Base-by-base conservation (phyloP, 768 basidiomycete species). In the Hygrocybe punicea region DNA sequence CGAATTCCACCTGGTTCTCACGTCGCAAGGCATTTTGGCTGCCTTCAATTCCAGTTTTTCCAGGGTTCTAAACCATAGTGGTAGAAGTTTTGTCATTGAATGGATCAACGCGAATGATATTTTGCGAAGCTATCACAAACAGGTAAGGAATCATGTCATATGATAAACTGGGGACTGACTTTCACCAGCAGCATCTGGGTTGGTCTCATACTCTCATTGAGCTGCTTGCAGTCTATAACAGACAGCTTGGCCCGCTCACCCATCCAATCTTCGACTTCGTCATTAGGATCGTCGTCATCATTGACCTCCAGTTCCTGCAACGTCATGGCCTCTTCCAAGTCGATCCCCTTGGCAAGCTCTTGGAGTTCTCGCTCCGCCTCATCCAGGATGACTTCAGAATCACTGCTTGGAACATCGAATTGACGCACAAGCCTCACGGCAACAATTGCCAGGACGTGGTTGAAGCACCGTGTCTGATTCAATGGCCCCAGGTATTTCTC, bases 401-500 rank as follows among this genome's bases (percentile, higher is more conserved):
- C 42, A 7, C 29, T 33, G 6, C 29, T 55, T 47, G 58, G 54
- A 19, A 70, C 47, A 25, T 80, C 73, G 62, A 78, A 79, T 51
- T 66, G 61, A 0, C 51, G 2, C 0, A 78, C 34, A 0, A 76
- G 17, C 0, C 59, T 62, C 49, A 76, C 73, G 0, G 71, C 74
- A 1, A 73, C 62, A 0, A 80, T 60, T 37, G 73, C 75, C 19
- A 78, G 19, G 4, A 74, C 62, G 46, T 80, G 78, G 1, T 62
- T 55, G 51, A 81, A 78, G 57, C 78, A 81, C 0, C 64, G 50
- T 0, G 65, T 67, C 1, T 62, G 71, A 21, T 65, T 72, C 0
- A 54, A 57, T 0, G 24, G n/a, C 0, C 72, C 72, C 2, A 56
- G 53, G 46, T 71, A 75, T 0, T 17, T 24, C 0, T 35, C 40